phyloP scores from a whole-genome alignment of 176 grass and related monocot species.

The Zizania latifolia region DNA sequence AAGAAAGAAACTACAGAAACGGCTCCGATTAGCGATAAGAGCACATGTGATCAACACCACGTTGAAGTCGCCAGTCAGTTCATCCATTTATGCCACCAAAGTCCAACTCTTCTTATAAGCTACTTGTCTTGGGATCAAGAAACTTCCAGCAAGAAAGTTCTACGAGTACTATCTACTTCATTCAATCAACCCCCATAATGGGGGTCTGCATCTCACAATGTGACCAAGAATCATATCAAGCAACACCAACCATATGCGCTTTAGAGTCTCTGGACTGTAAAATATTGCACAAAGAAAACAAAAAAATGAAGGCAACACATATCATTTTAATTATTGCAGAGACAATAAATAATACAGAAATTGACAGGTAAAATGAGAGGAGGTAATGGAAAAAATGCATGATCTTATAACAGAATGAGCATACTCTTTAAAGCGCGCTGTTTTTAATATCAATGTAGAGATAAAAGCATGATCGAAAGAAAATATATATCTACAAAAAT shows the following conservation, averaged over 20 bases:
- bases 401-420: neutral
- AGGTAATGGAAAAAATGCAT: constrained; percentile 1
- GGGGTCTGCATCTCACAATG: constrained; percentile 20
- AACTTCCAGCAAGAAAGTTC: constrained; percentile 16
- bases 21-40: constrained; percentile 17
- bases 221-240: constrained; percentile 27
- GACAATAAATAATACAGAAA: neutral
- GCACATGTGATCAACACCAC: constrained; percentile 28
- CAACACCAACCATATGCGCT: constrained; percentile 29
- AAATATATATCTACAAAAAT: neutral
- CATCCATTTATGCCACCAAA: constrained; percentile 36
- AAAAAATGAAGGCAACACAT: neutral
- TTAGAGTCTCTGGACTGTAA: constrained; percentile 29
- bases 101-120: constrained; percentile 29
- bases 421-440: too few relatives aligned
- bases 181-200: constrained; percentile 25
- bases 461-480: neutral
- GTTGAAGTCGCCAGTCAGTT: neutral
- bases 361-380: neutral
- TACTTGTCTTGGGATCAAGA: constrained; percentile 31
- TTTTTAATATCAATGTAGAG: neutral
- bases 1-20: constrained; percentile 28
- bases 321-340: neutral
- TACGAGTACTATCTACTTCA: neutral
- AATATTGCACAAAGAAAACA: neutral